Conservation (phyloP, 768 basidiomycete genomes). For the Cubamyces sp. region DNA sequence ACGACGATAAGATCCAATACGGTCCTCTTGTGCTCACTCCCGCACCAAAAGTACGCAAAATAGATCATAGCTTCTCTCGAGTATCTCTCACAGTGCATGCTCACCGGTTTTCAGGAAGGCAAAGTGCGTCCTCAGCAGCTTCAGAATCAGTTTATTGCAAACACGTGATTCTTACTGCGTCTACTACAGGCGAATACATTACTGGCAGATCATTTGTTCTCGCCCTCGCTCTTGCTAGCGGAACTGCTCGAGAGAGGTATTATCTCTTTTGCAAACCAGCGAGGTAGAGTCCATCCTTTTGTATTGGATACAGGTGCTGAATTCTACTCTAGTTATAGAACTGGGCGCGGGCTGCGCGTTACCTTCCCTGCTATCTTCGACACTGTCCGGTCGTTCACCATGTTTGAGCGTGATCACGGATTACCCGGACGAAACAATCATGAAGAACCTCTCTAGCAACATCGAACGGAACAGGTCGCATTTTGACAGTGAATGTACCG, state of each 20-base stretch:
- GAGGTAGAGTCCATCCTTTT: too few relatives aligned
- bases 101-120: conserved; percentile 48
- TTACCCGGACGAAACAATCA: conserved; percentile 65
- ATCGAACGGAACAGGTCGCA: conserved; percentile 50
- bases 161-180: neutral
- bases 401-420: conserved; percentile 65
- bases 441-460: conserved; percentile 59
- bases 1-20: conserved; percentile 51
- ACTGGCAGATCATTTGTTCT: conserved; percentile 75
- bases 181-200: conserved; percentile 63
- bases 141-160: neutral
- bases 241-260: conserved; percentile 64
- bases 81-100: conserved; percentile 7
- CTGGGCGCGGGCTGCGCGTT: conserved; percentile 71
- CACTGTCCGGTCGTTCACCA: conserved; percentile 44
- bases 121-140: conserved; percentile 47
- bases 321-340: conserved; percentile 56
- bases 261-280: conserved; percentile 42
- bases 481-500: conserved; percentile 43
- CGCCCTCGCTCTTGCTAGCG: conserved; percentile 66
- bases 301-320: conserved; percentile 36
- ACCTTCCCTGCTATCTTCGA: conserved; percentile 64
- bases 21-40: conserved; percentile 58
- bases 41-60: conserved; percentile 56
- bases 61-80: neutral